Base-by-base conservation (phyloP, 2,329 filamentous ascomycete species). In the Seiridium unicorne region DNA sequence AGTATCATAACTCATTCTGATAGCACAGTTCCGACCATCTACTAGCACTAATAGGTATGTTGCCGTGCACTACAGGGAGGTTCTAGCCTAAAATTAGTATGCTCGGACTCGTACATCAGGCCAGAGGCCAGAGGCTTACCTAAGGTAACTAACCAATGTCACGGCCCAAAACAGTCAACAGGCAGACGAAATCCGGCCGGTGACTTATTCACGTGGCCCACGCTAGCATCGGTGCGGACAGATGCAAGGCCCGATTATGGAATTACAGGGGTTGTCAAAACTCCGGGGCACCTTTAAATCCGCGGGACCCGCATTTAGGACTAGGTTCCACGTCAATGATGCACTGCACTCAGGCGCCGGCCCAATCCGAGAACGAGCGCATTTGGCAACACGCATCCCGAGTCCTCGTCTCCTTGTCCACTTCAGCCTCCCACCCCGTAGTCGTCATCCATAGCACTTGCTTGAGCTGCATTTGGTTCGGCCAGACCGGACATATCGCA, bases 401-500 rank as follows among this genome's bases (percentile, higher is more conserved):
- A 35, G 18, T 38, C 13, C 36, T 51, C 18, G 9, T 34, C 34
- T 35, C 34, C 9, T 38, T 51, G n/a, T 40, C 49, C 35, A 51
- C 36, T 51, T 51, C 35, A 31, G 32, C n/a, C 26, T 51, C 31
- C 31, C 10, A 32, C 26, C 26, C 38, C 26, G n/a, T 31, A 32
- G 53, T n/a, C 13, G 18, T 38, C 11, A 36, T 46, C 38, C 44
- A 18, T 46, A 55, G 36, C 35, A 44, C 18, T 26, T 18, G 5
- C 36, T 26, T 11, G 18, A 38, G 26, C 32, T 44, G 18, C 26
- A 38, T 55, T 32, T n/a, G 53, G 18, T 44, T 47, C 31, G 9
- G 35, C 10, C 32, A 42, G 10, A 48, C 26, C 55, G 55, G 47
- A 44, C 59, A 51, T 69, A 69, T 4, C 67, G 57, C 57, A 64